These are phyloP conservation scores for Cercospora citrullina DNA, from an alignment of 2,329 filamentous ascomycete species.

Conservation along the genomic window DNA sequence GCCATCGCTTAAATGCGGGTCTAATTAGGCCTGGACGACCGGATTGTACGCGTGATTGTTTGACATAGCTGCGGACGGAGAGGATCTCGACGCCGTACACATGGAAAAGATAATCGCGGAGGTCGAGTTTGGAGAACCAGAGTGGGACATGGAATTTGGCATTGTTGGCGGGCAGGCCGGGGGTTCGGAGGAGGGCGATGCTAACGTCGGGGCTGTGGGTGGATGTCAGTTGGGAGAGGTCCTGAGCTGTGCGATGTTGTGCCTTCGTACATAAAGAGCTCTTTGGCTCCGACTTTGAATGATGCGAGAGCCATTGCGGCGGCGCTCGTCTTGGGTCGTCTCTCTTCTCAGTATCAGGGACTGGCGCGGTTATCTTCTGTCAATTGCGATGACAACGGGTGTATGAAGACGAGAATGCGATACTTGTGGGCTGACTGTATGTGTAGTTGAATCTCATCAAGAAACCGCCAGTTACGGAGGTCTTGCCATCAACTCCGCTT, in stretches of 20 bases:
- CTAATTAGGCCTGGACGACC: conserved; percentile 39
- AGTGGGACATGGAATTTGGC: conserved; percentile 90
- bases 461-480: conserved; percentile 1
- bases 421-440: background rate
- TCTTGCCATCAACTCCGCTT: background rate
- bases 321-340: background rate
- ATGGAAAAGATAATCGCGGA: conserved; percentile 91
- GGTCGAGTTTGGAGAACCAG: conserved; percentile 91
- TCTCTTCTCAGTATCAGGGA: background rate
- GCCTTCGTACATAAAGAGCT: conserved; percentile 39
- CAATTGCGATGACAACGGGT: background rate
- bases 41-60: conserved; percentile 64
- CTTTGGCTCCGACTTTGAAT: conserved; percentile 39
- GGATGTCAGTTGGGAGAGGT: conserved; percentile 10
- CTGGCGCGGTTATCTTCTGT: background rate
- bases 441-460: background rate
- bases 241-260: background rate
- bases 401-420: background rate
- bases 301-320: conserved; percentile 22
- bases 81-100: conserved; percentile 74
- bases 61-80: conserved; percentile 76
- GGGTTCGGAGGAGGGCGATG: conserved; percentile 74
- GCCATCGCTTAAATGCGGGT: conserved; percentile 53
- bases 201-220: conserved; percentile 71
- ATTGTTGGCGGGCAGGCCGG: conserved; percentile 71